Conservation (phyloP, 2,329 filamentous ascomycete genomes). For the Cladosporium sp. region DNA sequence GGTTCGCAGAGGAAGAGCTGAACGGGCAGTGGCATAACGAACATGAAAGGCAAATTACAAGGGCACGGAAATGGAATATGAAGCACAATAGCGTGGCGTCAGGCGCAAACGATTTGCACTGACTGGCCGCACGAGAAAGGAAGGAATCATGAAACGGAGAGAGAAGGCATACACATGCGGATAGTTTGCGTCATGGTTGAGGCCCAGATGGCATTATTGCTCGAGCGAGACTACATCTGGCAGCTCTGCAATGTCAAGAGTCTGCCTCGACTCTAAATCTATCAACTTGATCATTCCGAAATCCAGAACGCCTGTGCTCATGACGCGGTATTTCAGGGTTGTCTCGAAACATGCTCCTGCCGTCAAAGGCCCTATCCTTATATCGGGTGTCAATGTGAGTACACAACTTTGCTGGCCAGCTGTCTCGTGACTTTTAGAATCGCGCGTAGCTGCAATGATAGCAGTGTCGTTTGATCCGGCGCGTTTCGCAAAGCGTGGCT, state of each 20-base stretch:
- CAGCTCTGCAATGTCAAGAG: conserved; percentile 71
- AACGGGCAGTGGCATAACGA: not conserved
- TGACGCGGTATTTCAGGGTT: conserved; percentile 67
- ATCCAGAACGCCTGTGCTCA: conserved; percentile 62
- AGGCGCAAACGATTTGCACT: not conserved
- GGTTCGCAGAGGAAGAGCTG: conserved; percentile 50
- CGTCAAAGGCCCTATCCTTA: conserved; percentile 66
- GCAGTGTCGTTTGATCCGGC: conserved; percentile 12
- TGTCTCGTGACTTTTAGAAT: conserved; percentile 25
- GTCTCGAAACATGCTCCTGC: conserved; percentile 70
- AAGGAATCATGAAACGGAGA: not conserved
- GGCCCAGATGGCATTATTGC: not conserved
- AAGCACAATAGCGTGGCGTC: conserved; percentile 3
- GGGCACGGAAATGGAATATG: not conserved
- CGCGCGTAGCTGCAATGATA: conserved; percentile 17
- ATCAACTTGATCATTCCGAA: conserved; percentile 70
- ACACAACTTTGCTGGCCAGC: conserved; percentile 62
- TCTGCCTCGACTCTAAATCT: conserved; percentile 69
- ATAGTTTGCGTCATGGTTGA: not conserved
- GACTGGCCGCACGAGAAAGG: not conserved
- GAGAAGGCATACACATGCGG: not conserved
- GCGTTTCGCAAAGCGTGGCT: conserved; percentile 5
- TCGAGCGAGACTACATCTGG: conserved; percentile 57
- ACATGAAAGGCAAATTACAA: not conserved
- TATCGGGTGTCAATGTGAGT: conserved; percentile 71